A percentile compares a stretch with the other conserved stretches of the same genome.
phyloP scores from a whole-genome alignment of 495 filamentous ascomycete species.

The Daldinia concentrica region DNA sequence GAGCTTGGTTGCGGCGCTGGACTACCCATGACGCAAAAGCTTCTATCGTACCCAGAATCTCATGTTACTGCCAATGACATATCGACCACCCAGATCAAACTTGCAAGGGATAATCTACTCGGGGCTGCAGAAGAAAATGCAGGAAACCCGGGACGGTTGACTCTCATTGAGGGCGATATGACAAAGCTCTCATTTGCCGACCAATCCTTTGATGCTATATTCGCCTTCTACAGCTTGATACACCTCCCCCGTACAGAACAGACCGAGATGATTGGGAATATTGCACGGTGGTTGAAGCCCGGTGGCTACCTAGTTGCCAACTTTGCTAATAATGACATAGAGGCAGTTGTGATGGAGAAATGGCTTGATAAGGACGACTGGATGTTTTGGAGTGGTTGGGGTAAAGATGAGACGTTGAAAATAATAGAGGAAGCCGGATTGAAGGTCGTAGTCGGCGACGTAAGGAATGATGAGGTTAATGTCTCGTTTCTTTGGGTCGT shows the following conservation, averaged over 20 bases:
- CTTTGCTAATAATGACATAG: conserved; percentile 37
- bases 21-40: neutral
- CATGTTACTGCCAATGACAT: neutral
- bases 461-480: neutral
- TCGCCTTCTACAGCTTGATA: conserved; percentile 44
- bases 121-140: neutral
- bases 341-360: conserved; percentile 30
- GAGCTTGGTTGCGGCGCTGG: neutral
- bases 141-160: conserved; percentile 13
- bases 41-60: neutral
- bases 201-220: conserved; percentile 42
- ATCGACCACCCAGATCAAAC: neutral
- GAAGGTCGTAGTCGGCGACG: neutral
- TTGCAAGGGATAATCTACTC: neutral
- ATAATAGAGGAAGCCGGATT: neutral
- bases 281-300: conserved; percentile 27
- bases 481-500: neutral
- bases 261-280: conserved; percentile 42
- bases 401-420: neutral
- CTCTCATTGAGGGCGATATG: conserved; percentile 48
- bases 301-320: conserved; percentile 49
- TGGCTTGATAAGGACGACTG: neutral
- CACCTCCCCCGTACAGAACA: conserved; percentile 53
- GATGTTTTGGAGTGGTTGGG: neutral
- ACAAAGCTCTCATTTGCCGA: conserved; percentile 38